Percentiles rank a stretch among this genome's conserved stretches.
Evolutionary conservation across 805 yeast genomes (phyloP).

Genomic region (Candida germanica): DNA sequence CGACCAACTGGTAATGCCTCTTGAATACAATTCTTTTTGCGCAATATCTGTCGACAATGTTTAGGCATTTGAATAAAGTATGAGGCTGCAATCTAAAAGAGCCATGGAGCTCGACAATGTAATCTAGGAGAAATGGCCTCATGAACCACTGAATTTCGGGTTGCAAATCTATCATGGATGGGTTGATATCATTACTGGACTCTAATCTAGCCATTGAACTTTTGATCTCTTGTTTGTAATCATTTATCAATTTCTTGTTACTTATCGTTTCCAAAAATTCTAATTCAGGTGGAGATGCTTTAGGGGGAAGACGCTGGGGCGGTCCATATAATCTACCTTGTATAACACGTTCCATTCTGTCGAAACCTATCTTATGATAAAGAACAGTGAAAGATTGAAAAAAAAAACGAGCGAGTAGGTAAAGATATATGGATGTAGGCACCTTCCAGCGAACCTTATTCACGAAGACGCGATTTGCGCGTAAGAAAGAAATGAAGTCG

Average conservation of each 20-base stretch:
- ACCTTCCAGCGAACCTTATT: slow-evolving; percentile 5
- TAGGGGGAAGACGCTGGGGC: slow-evolving; percentile 28
- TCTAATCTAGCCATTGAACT: slow-evolving; percentile 41
- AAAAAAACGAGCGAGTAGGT: slow-evolving; percentile 2
- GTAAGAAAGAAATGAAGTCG: not conserved
- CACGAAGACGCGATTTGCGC: slow-evolving; percentile 5
- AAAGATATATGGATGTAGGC: slow-evolving; percentile 4
- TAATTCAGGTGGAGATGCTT: slow-evolving; percentile 40
- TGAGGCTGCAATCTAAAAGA: slow-evolving; percentile 40
- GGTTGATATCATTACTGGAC: slow-evolving; percentile 39
- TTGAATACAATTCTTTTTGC: slow-evolving; percentile 45
- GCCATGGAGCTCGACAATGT: slow-evolving; percentile 42
- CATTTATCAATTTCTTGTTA: slow-evolving; percentile 40
- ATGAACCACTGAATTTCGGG: slow-evolving; percentile 49
- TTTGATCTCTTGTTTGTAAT: slow-evolving; percentile 40
- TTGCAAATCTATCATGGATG: slow-evolving; percentile 48
- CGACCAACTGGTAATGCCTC: slow-evolving; percentile 46
- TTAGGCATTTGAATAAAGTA: slow-evolving; percentile 42
- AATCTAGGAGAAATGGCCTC: slow-evolving; percentile 45
- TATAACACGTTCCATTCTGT: slow-evolving; percentile 1
- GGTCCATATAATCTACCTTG: slow-evolving; percentile 11
- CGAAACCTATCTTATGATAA: too few species aligned
- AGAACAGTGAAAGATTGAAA: not conserved
- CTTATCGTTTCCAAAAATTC: slow-evolving; percentile 48
- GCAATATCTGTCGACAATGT: slow-evolving; percentile 46